Base-by-base conservation (phyloP, 345 rosid species). In the Rhizophora apiculata region DNA sequence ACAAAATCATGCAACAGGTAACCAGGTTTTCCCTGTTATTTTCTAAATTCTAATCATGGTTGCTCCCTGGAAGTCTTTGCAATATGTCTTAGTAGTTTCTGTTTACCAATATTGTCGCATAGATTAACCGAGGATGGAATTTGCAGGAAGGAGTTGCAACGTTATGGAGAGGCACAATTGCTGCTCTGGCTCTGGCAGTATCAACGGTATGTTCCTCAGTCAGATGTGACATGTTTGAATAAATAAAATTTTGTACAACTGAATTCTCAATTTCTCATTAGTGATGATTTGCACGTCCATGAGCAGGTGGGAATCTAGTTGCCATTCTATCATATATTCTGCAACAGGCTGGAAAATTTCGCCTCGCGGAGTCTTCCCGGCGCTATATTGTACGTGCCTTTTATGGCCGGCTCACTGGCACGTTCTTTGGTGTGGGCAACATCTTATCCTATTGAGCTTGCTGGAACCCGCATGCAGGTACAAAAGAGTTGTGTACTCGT, bases 151-250 rank as follows among this genome's bases (percentile, higher is more conserved):
- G 97, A 63, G 60, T 90, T 68, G 65, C 80, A 51, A 91, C 96
- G 81, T 78, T 95, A 8, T 92, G 98, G 99, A 86, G 96, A 82
- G 99, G 98, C 68, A 95, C 99, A 36, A 88, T 90, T 81, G 99
- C 99, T 15, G 96, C 90, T 71, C 84, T 95, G 58, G 98, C 94
- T 16, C 73, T 95, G 76, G 97, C 99, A 74, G 82, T 95, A 49
- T 97, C 99, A 21, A 88, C 86, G 20, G 98, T 95, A 85, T 80
- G 71, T 72, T 73, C 63, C 51, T 71, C 56, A 26, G 26, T 52
- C 55, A 32, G 0, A n/a, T 26, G 55, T 61, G 65, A 21, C 11
- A 58, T 48, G 46, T 21, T 63, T 18, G 67, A 32, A 7, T 37
- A 22, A 60, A 32, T 58, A 5, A 31, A 31, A 31, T 31, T 29